Conservation (phyloP, 768 basidiomycete species). For the Nidula microcarpa region DNA sequence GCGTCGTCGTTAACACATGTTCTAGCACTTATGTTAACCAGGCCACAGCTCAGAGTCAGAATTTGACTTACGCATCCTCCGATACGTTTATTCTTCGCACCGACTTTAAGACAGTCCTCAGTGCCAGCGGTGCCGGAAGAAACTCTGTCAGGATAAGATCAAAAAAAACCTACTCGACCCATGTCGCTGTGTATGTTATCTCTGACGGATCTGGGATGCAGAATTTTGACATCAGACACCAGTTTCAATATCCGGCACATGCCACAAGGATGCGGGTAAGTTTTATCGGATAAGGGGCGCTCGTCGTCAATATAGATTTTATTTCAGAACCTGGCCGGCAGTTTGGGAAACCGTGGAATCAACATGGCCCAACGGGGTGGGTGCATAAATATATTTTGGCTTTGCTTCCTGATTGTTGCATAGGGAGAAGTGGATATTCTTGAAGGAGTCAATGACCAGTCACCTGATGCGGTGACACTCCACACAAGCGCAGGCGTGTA, state of each 20-base stretch:
- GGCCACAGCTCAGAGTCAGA: conserved; percentile 36
- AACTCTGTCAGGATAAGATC: conserved; percentile 52
- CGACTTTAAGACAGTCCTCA: conserved; percentile 42
- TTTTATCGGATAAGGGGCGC: neutral
- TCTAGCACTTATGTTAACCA: conserved; percentile 36
- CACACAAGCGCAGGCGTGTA: conserved; percentile 39
- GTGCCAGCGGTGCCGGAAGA: conserved; percentile 45
- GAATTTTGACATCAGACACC: neutral
- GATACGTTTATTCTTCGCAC: conserved; percentile 52
- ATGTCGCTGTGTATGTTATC: conserved; percentile 45
- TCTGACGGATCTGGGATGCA: no score
- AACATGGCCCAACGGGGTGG: conserved; percentile 45
- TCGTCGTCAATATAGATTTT: neutral
- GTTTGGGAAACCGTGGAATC: conserved; percentile 50
- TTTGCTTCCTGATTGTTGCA: conserved; percentile 16
- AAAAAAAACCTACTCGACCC: conserved; percentile 47
- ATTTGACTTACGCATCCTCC: conserved; percentile 48
- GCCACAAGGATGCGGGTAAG: conserved; percentile 32
- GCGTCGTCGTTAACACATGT: neutral
- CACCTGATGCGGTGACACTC: conserved; percentile 30
- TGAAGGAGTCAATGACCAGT: conserved; percentile 37
- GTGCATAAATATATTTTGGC: conserved; percentile 1
- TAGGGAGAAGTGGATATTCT: conserved; percentile 41
- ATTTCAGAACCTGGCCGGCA: conserved; percentile 42
- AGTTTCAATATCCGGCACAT: conserved; percentile 35